phyloP scores from a whole-genome alignment of 306 rosid species.

The Prunus kanzakura region DNA sequence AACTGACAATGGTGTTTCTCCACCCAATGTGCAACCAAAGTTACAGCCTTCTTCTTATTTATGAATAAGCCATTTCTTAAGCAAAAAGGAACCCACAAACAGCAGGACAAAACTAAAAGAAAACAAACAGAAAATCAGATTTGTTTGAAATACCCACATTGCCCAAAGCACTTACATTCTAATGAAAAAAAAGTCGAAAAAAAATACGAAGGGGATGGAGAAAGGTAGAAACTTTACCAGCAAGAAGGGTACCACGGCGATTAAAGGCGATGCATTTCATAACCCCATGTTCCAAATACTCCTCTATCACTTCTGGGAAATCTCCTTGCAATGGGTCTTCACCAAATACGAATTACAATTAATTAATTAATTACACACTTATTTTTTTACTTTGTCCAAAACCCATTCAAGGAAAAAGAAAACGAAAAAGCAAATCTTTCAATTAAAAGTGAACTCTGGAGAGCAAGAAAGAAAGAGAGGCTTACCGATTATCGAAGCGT shows the following conservation, averaged over 20 bases:
- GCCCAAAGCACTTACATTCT: not conserved
- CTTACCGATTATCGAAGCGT: slow-evolving; percentile 66
- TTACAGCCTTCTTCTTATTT: not conserved
- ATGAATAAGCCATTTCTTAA: not conserved
- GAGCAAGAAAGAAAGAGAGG: not conserved
- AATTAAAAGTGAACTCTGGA: not conserved
- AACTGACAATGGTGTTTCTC: no score
- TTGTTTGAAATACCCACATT: not conserved
- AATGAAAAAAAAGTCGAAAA: not conserved
- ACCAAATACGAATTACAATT: not conserved
- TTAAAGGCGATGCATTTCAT: slow-evolving; percentile 88
- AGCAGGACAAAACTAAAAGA: not conserved
- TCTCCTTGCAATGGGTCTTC: slow-evolving; percentile 93
- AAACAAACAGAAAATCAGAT: not conserved
- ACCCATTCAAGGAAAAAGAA: not conserved
- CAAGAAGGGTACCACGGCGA: no score
- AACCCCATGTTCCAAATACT: slow-evolving; percentile 83
- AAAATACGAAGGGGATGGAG: not conserved
- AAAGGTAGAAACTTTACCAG: no score
- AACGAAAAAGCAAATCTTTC: not conserved
- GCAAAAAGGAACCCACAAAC: not conserved
- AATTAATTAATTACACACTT: not conserved
- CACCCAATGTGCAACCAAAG: not conserved
- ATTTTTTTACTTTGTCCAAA: not conserved
- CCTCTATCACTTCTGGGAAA: slow-evolving; percentile 98